These are phyloP conservation scores for Starmerella kuoi DNA, from an alignment of 805 yeast genomes.

Conservation along the genomic window DNA sequence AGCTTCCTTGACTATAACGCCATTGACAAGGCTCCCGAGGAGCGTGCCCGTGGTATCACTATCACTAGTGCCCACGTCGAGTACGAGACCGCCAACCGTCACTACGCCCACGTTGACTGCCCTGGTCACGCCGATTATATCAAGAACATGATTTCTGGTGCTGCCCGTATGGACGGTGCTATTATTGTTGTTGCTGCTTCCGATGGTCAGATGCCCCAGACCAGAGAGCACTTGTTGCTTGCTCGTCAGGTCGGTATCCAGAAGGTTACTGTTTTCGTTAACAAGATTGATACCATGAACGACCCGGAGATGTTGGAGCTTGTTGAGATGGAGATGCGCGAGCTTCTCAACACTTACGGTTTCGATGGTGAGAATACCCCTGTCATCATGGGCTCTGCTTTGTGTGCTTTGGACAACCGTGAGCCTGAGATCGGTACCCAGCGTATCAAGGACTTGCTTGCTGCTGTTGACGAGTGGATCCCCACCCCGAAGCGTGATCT, in stretches of 20 bases:
- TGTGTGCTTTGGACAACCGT: slow-evolving; percentile 83
- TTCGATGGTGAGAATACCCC: slow-evolving; percentile 98
- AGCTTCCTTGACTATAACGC: slow-evolving; percentile 82
- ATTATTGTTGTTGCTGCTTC: slow-evolving; percentile 98
- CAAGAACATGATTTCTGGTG: slow-evolving; percentile 98
- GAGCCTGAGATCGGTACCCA: slow-evolving; percentile 85
- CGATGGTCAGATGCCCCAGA: slow-evolving; percentile 99
- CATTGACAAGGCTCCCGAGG: slow-evolving; percentile 97
- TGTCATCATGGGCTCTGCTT: slow-evolving; percentile 95
- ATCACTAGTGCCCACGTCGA: slow-evolving; percentile 97
- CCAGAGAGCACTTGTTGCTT: slow-evolving; percentile 94
- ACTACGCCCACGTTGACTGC: slow-evolving; percentile 95
- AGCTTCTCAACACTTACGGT: slow-evolving; percentile 76
- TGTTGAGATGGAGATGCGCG: slow-evolving; percentile 99
- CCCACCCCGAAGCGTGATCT: slow-evolving; percentile 96
- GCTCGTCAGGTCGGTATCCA: slow-evolving; percentile 99
- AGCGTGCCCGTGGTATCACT: slow-evolving; percentile 98
- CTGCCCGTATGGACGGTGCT: slow-evolving; percentile 99
- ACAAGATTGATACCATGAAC: slow-evolving; percentile 95
- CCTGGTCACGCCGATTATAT: slow-evolving; percentile 99
- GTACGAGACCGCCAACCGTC: slow-evolving; percentile 88
- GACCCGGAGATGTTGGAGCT: slow-evolving; percentile 99
- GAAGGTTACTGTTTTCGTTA: slow-evolving; percentile 91
- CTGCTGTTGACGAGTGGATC: slow-evolving; percentile 84
- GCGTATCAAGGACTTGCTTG: slow-evolving; percentile 71